A percentile compares a stretch with the other conserved stretches of the same genome.
phyloP scores from a whole-genome alignment of 176 grass and related monocot genomes.

The Eragrostis curvula region DNA sequence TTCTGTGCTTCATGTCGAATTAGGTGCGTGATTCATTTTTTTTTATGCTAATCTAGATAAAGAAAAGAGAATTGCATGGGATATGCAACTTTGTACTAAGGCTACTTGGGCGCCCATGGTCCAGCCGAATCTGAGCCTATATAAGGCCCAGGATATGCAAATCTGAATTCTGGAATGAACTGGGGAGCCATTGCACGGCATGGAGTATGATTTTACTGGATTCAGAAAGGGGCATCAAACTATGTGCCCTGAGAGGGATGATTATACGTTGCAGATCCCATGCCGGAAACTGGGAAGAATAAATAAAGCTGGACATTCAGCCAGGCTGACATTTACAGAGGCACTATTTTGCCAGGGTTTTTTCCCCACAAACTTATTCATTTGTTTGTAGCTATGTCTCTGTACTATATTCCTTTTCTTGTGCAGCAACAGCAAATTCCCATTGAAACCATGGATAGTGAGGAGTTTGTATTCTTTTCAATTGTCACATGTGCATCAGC shows the following conservation, averaged over 20 bases:
- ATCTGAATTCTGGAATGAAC: conserved; percentile 29
- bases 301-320: background rate
- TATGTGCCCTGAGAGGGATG: conserved; percentile 7
- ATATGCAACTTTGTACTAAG: background rate
- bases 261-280: background rate
- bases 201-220: background rate
- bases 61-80: background rate
- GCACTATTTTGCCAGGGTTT: conserved; percentile 2
- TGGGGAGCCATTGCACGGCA: background rate
- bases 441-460: background rate
- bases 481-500: conserved; percentile 5
- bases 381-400: background rate
- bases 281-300: conserved; percentile 23
- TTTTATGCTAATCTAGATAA: no score
- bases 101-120: background rate
- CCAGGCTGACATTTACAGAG: conserved; percentile 32
- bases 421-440: conserved; percentile 13
- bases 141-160: no score
- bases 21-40: background rate
- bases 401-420: conserved; percentile 18
- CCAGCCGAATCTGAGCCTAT: no score
- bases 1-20: background rate
- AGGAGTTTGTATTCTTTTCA: conserved; percentile 28
- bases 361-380: background rate
- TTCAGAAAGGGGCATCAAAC: background rate